Evolutionary conservation across 176 grass and related monocot genomes (phyloP).

Genomic region (Musa beccarii): DNA sequence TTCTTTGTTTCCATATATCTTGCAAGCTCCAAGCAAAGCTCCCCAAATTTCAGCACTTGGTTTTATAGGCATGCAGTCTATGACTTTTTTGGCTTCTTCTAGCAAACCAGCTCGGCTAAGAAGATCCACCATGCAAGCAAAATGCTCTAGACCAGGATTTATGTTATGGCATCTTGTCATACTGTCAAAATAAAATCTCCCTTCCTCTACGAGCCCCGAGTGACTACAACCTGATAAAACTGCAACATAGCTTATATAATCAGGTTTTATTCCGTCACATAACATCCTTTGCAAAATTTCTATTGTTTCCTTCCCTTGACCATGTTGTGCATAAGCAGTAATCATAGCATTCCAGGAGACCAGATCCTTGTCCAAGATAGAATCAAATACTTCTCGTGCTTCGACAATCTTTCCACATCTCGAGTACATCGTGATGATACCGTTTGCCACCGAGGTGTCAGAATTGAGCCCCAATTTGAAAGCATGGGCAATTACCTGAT

Average conservation of each 20-base stretch:
- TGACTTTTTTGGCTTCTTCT: constrained; percentile 67
- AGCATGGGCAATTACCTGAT: constrained; percentile 58
- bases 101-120: constrained; percentile 61
- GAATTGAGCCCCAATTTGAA: constrained; percentile 58
- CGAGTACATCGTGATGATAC: constrained; percentile 90
- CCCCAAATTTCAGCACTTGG: constrained; percentile 84
- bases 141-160: constrained; percentile 72
- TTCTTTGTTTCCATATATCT: constrained; percentile 54
- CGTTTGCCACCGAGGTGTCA: constrained; percentile 53
- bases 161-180: constrained; percentile 59
- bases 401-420: constrained; percentile 81
- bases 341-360: constrained; percentile 98
- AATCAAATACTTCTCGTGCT: constrained; percentile 55
- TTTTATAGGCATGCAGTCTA: constrained; percentile 68
- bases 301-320: constrained; percentile 73
- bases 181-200: constrained; percentile 71
- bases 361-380: constrained; percentile 60
- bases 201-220: constrained; percentile 63
- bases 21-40: constrained; percentile 72
- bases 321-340: constrained; percentile 89
- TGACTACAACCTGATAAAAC: constrained; percentile 84
- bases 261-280: constrained; percentile 44
- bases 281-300: constrained; percentile 62
- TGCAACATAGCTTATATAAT: constrained; percentile 95
- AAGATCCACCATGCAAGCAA: constrained; percentile 95